Evolutionary conservation across 1,139 yeast species (phyloP).

Genomic region (Martiniozyma asiatica): DNA sequence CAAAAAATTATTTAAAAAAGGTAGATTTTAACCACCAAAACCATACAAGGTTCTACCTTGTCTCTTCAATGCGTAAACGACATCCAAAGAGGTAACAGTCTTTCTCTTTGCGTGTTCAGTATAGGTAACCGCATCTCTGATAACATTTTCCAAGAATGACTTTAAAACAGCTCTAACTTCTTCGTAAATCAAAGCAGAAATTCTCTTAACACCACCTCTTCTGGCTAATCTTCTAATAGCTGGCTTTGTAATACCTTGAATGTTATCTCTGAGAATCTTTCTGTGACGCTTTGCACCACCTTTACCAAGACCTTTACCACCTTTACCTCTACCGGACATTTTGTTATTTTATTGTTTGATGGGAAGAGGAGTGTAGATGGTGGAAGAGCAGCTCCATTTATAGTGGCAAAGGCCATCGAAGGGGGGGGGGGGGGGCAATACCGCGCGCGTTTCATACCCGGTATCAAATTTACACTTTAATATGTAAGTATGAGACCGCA

Average conservation of each 20-base stretch:
- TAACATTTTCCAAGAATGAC: constrained; percentile 92
- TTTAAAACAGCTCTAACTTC: constrained; percentile 96
- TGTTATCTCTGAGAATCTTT: constrained; percentile 98
- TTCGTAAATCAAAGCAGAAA: constrained; percentile 96
- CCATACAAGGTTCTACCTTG: constrained; percentile 99
- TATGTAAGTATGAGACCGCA: too few species aligned
- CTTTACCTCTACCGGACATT: constrained; percentile 99
- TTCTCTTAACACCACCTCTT: constrained; percentile 99
- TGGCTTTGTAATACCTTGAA: constrained; percentile 99
- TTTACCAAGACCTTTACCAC: constrained; percentile 98
- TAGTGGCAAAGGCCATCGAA: too few species aligned
- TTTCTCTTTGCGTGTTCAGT: constrained; percentile 99
- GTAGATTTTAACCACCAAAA: constrained; percentile 98
- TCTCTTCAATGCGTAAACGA: constrained; percentile 98
- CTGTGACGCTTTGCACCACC: constrained; percentile 99
- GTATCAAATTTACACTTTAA: too few species aligned
- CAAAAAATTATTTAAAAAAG: too few species aligned
- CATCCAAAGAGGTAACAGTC: constrained; percentile 98
- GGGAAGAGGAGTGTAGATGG: too few species aligned
- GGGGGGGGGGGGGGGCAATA: too few species aligned
- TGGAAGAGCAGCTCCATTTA: too few species aligned
- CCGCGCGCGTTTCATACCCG: too few species aligned
- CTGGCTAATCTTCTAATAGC: constrained; percentile 99
- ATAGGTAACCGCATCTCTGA: constrained; percentile 98
- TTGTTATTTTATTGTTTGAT: too few species aligned